phyloP scores from a whole-genome alignment of 2,329 filamentous ascomycete genomes.

The Didymella pomorum region DNA sequence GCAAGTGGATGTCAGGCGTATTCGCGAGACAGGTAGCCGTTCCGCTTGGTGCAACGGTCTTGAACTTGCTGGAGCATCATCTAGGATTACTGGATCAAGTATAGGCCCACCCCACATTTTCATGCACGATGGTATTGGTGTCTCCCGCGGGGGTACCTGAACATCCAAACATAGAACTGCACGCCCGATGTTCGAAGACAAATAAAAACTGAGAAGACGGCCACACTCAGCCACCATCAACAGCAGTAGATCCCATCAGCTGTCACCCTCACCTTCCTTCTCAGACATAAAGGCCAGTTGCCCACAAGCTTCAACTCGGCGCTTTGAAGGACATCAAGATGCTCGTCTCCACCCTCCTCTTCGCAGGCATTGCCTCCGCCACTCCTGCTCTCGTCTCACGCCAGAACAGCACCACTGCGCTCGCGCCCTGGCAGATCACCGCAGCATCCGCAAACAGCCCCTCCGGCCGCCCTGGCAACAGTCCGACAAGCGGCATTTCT shows the following conservation, averaged over 20 bases:
- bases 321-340: background rate
- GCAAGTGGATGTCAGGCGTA: background rate
- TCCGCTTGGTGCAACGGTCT: background rate
- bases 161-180: background rate
- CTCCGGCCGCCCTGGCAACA: constrained; percentile 2
- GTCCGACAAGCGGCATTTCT: background rate
- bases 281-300: background rate
- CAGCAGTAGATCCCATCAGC: background rate
- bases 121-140: constrained; percentile 4
- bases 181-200: background rate
- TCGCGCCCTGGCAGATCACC: constrained; percentile 12
- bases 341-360: constrained; percentile 8
- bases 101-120: background rate
- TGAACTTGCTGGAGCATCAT: background rate
- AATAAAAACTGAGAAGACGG: background rate
- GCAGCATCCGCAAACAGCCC: background rate
- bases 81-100: background rate
- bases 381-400: constrained; percentile 1
- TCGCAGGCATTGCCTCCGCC: constrained; percentile 9
- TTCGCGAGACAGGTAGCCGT: background rate
- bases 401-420: constrained; percentile 1
- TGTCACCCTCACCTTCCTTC: background rate
- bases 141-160: background rate
- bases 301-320: background rate
- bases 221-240: background rate